These are phyloP conservation scores for Colletotrichum musicola DNA, from an alignment of 2,329 filamentous ascomycete genomes.

Conservation along the genomic window DNA sequence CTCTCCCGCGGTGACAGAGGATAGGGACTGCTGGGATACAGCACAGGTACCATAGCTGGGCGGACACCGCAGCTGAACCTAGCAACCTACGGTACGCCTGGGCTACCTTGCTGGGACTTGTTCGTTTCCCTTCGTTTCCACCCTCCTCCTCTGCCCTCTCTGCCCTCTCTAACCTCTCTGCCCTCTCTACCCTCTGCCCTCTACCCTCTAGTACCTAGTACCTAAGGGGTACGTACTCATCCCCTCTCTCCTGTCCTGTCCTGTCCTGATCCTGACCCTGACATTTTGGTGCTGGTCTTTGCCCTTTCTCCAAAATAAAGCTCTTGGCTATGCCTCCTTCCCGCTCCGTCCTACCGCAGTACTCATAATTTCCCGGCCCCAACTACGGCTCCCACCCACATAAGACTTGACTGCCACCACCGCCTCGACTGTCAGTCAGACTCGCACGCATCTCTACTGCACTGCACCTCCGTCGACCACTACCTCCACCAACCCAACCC, in stretches of 20 bases:
- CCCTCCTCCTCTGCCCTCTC: neutral
- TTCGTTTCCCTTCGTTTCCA: conserved; percentile 40
- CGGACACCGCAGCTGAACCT: conserved; percentile 4
- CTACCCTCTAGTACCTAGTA: too few relatives aligned
- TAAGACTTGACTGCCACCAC: conserved; percentile 39
- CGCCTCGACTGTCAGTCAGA: conserved; percentile 27
- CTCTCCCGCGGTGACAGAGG: neutral
- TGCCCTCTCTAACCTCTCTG: too few relatives aligned
- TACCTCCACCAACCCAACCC: conserved; percentile 1
- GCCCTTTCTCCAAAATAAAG: conserved; percentile 40
- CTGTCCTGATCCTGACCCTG: conserved; percentile 38
- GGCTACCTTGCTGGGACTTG: conserved; percentile 25
- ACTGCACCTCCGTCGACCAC: neutral
- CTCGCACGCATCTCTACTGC: conserved; percentile 19
- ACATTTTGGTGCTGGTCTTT: conserved; percentile 33
- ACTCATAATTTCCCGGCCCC: conserved; percentile 39
- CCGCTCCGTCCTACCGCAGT: conserved; percentile 37
- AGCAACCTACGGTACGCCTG: conserved; percentile 2
- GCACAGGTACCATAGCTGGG: too few relatives aligned
- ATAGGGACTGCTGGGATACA: neutral
- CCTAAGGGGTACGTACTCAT: neutral
- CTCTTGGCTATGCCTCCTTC: conserved; percentile 39
- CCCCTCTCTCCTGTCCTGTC: neutral
- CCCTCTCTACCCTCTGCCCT: neutral
- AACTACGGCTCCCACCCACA: conserved; percentile 38